phyloP scores from a whole-genome alignment of 345 rosid species.

The Brassica incana region DNA sequence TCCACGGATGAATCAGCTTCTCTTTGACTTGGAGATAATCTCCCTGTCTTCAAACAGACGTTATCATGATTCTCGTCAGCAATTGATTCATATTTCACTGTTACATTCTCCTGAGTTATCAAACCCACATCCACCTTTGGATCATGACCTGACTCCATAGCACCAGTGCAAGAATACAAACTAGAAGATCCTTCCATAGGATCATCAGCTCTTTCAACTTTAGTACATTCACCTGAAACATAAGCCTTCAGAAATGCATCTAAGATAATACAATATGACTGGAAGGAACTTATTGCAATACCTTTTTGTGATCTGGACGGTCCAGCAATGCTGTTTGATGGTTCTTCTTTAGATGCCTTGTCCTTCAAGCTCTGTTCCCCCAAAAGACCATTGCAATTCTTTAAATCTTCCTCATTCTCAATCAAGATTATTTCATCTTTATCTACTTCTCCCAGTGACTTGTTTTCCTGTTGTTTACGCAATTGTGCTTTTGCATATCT shows the following conservation, averaged over 20 bases:
- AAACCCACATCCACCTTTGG: not conserved
- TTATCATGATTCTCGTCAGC: conserved; percentile 21
- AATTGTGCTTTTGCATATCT: conserved; percentile 6
- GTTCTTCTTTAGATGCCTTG: conserved; percentile 3
- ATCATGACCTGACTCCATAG: conserved; percentile 18
- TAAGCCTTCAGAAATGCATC: conserved; percentile 10
- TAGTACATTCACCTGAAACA: conserved; percentile 22
- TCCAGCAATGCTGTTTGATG: conserved; percentile 4
- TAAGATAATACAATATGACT: not conserved
- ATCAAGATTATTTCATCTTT: not conserved
- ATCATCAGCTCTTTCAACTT: not conserved
- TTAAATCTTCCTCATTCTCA: not conserved
- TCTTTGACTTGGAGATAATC: conserved; percentile 15
- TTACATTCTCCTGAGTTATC: not conserved
- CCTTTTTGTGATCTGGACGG: not conserved
- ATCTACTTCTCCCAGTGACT: conserved; percentile 2
- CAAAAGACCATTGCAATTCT: not conserved
- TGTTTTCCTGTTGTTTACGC: not conserved
- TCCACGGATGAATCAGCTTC: conserved; percentile 20
- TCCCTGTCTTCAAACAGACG: conserved; percentile 7
- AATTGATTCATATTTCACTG: not conserved
- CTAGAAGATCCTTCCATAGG: conserved; percentile 20
- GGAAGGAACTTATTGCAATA: not conserved
- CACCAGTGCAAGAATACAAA: not conserved
- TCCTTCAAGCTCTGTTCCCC: conserved; percentile 1